Base-by-base conservation (phyloP, 176 grass and related monocot genomes). In the Eleusine indica region DNA sequence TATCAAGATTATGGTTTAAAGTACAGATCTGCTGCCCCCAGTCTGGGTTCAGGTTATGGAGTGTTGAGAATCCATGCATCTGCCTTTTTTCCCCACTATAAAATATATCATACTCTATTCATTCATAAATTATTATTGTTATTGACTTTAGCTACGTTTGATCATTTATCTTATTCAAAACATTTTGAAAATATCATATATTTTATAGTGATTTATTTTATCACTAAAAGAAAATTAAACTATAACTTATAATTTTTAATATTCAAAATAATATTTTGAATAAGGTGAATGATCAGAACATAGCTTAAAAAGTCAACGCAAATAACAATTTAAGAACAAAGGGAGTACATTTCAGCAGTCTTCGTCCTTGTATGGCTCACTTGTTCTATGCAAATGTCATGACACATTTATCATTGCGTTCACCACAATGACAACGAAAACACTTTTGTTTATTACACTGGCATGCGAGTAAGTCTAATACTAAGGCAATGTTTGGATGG, bases 1-100 rank as follows among this genome's bases (percentile, higher is more conserved):
- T 70, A 13, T 77, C 7, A 48, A 74, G 57, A 83, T 83, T 68
- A 38, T 43, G 32, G 9, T 68, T 69, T 16, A 30, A 82, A 46
- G 16, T 41, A 42, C 21, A 35, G n/a, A 43, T 42, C 1, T 19
- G 16, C 68, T 44, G 37, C 14, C 3, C 16, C 32, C 4, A 57
- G 22, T 56, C 17, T 43, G 2, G 14, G 51, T 13, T 40, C 29
- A 28, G 16, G 3, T 58, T 40, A 19, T 53, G 29, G 30, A 5
- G 46, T 32, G 15, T 72, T 48, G 49, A 18, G 19, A 32, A 21
- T 63, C 28, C 3, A 58, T 35, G 32, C 32, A 35, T 35, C 32
- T 35, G 32, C 32, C 32, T 35, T 35, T 35, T 35, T 35, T 35
- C 32, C 32, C 32, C 32, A 35, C 32, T 35, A 35, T 1, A 35